Evolutionary conservation across 2,329 filamentous ascomycete genomes (phyloP).

Genomic region (Pseudogymnoascus sp.): DNA sequence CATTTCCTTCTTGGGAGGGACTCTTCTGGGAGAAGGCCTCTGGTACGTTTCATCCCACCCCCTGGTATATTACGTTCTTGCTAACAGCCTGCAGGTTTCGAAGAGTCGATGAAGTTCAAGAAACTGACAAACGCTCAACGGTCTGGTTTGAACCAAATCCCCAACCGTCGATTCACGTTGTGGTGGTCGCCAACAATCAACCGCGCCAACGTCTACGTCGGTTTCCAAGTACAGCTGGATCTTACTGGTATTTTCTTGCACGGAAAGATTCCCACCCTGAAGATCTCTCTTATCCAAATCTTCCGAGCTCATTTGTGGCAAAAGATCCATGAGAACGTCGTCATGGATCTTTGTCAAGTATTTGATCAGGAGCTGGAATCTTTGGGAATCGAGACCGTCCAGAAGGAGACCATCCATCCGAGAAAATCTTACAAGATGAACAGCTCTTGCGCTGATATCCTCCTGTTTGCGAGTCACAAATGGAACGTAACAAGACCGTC

Average conservation of each 20-base stretch:
- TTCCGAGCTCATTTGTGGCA: slow-evolving; percentile 99
- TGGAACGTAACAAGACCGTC: slow-evolving; percentile 97
- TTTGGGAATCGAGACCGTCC: slow-evolving; percentile 90
- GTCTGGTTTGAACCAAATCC: slow-evolving; percentile 95
- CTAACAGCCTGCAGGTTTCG: slow-evolving; percentile 18
- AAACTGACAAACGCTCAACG: slow-evolving; percentile 96
- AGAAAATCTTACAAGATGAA: slow-evolving; percentile 99
- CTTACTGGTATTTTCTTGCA: slow-evolving; percentile 97
- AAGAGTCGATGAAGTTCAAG: slow-evolving; percentile 87
- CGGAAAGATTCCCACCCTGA: slow-evolving; percentile 95
- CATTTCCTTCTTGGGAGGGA: slow-evolving; percentile 94
- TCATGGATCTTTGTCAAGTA: slow-evolving; percentile 98
- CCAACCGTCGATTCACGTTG: slow-evolving; percentile 93
- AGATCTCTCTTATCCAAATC: slow-evolving; percentile 97
- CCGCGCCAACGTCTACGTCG: slow-evolving; percentile 93
- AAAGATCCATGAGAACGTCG: slow-evolving; percentile 97
- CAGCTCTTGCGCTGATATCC: slow-evolving; percentile 94
- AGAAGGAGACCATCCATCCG: slow-evolving; percentile 98
- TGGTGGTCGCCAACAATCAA: slow-evolving; percentile 98
- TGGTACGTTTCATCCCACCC: slow-evolving; percentile 36
- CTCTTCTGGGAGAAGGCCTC: slow-evolving; percentile 75
- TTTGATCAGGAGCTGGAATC: slow-evolving; percentile 97
- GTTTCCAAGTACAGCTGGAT: slow-evolving; percentile 98
- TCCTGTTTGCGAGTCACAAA: slow-evolving; percentile 94
- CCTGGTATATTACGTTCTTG: slow-evolving; percentile 26